A percentile compares a stretch with the other conserved stretches of the same genome.
These are phyloP conservation scores for Lasiosphaeria ovina DNA, from an alignment of 495 filamentous ascomycete species.

Conservation along the genomic window DNA sequence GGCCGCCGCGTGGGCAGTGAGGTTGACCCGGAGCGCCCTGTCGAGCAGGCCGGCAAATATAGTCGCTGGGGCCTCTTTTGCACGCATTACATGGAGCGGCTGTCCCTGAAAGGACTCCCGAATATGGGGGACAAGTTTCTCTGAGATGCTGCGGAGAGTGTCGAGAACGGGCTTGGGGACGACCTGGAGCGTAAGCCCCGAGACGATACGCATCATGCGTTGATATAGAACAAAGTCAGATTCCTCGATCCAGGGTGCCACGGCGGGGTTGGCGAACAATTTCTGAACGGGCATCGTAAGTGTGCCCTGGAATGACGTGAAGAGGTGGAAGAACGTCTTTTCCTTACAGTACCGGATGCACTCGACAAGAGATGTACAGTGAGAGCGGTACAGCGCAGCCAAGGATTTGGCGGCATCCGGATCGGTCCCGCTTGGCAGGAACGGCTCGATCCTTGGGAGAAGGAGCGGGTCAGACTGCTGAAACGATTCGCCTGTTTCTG, in stretches of 20 bases:
- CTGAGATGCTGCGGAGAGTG: slow-evolving; percentile 79
- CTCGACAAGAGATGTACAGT: slow-evolving; percentile 92
- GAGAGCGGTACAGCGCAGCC: slow-evolving; percentile 82
- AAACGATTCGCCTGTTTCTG: slow-evolving; percentile 49
- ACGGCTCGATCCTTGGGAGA: slow-evolving; percentile 74
- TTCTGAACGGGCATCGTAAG: slow-evolving; percentile 97
- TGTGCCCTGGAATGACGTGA: slow-evolving; percentile 91
- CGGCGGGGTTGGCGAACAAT: slow-evolving; percentile 73
- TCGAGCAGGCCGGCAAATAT: slow-evolving; percentile 84
- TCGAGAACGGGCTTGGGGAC: slow-evolving; percentile 80
- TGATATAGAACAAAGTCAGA: slow-evolving; percentile 94
- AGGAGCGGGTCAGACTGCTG: slow-evolving; percentile 63
- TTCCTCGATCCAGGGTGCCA: slow-evolving; percentile 91
- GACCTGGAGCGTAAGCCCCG: slow-evolving; percentile 80
- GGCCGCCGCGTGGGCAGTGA: slow-evolving; percentile 80
- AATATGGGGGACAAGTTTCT: slow-evolving; percentile 73
- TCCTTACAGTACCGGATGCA: slow-evolving; percentile 93
- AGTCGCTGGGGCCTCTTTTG: slow-evolving; percentile 82
- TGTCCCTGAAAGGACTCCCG: slow-evolving; percentile 74
- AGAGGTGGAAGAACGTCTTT: slow-evolving; percentile 91
- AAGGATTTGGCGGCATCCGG: slow-evolving; percentile 77
- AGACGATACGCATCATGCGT: slow-evolving; percentile 89
- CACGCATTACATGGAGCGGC: slow-evolving; percentile 77
- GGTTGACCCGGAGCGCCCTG: slow-evolving; percentile 84
- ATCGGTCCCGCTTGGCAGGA: slow-evolving; percentile 74